Evolutionary conservation across 1,284 basidiomycete species (phyloP).

Genomic region (Marasmius oreades): DNA sequence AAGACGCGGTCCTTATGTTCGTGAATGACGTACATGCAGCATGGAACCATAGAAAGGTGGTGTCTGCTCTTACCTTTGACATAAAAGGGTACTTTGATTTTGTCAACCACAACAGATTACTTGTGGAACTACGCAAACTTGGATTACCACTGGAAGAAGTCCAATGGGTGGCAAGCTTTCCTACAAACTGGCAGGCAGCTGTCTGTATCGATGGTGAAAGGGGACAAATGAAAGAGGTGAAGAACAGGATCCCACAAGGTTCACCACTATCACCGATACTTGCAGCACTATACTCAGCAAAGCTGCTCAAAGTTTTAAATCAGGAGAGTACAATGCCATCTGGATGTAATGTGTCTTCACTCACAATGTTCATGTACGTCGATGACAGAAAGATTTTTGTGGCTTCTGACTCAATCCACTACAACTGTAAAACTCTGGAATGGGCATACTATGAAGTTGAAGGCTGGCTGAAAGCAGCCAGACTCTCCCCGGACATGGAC

Average conservation of each 20-base stretch:
- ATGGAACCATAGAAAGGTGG: slow-evolving; percentile 18
- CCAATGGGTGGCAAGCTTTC: slow-evolving; percentile 15
- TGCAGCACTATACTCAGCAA: slow-evolving; percentile 18
- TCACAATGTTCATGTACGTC: slow-evolving; percentile 16
- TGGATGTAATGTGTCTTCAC: not conserved
- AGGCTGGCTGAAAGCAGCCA: not conserved
- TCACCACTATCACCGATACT: slow-evolving; percentile 24
- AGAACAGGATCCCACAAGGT: slow-evolving; percentile 24
- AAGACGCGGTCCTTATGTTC: slow-evolving; percentile 22
- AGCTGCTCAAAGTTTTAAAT: slow-evolving; percentile 17
- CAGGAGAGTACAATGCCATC: not conserved
- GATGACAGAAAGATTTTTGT: slow-evolving; percentile 19
- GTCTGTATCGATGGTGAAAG: slow-evolving; percentile 22
- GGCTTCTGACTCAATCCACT: slow-evolving; percentile 14
- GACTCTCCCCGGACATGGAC: not conserved
- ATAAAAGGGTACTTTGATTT: slow-evolving; percentile 29
- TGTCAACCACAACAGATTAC: slow-evolving; percentile 21
- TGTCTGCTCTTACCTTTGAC: slow-evolving; percentile 25
- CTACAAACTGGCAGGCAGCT: slow-evolving; percentile 18
- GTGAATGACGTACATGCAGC: slow-evolving; percentile 24
- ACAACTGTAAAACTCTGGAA: slow-evolving; percentile 13
- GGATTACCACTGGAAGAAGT: slow-evolving; percentile 15
- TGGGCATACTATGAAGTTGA: slow-evolving; percentile 2
- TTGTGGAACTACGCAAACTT: slow-evolving; percentile 12
- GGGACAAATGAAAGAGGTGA: slow-evolving; percentile 18